Evolutionary conservation across 2,329 filamentous ascomycete genomes (phyloP).

Genomic region (Incumbomyces lentus): DNA sequence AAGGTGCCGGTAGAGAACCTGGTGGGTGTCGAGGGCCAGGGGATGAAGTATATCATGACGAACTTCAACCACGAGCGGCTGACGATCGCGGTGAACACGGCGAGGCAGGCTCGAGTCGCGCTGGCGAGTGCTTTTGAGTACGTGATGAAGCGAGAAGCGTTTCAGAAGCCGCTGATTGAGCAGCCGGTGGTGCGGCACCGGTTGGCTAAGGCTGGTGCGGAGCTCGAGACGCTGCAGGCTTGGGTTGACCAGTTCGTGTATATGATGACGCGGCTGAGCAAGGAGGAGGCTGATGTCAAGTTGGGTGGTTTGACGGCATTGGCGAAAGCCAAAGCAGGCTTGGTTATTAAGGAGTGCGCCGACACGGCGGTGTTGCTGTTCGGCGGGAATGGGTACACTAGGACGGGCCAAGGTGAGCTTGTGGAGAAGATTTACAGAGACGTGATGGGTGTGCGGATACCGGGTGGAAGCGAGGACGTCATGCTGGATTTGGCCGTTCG

Average conservation of each 20-base stretch:
- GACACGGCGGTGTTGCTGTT: conserved; percentile 60
- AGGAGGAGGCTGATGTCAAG: conserved; percentile 37
- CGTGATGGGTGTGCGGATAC: conserved; percentile 51
- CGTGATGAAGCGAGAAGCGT: conserved; percentile 55
- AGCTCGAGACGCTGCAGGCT: conserved; percentile 59
- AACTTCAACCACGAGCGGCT: conserved; percentile 74
- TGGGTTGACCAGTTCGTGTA: conserved; percentile 37
- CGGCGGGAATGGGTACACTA: conserved; percentile 63
- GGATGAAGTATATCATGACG: conserved; percentile 66
- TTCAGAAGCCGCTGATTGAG: conserved; percentile 59
- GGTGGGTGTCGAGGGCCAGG: conserved; percentile 58
- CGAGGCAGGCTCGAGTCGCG: conserved; percentile 52
- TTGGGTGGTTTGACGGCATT: conserved; percentile 62
- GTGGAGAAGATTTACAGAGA: conserved; percentile 56
- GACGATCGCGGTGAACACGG: conserved; percentile 53
- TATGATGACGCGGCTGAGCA: conserved; percentile 47
- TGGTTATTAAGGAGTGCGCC: conserved; percentile 62
- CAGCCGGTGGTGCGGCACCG: conserved; percentile 65
- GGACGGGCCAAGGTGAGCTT: conserved; percentile 58
- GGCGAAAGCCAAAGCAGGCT: conserved; percentile 60
- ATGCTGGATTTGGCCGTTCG: conserved; percentile 58
- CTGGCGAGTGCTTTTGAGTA: conserved; percentile 52
- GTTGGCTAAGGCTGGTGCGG: conserved; percentile 58
- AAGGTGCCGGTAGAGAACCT: conserved; percentile 60
- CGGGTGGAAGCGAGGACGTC: conserved; percentile 62